Evolutionary conservation across 1,284 basidiomycete genomes (phyloP), one percentile per base, ranked within the genome.

Genomic region (Chalciporus sp.): DNA sequence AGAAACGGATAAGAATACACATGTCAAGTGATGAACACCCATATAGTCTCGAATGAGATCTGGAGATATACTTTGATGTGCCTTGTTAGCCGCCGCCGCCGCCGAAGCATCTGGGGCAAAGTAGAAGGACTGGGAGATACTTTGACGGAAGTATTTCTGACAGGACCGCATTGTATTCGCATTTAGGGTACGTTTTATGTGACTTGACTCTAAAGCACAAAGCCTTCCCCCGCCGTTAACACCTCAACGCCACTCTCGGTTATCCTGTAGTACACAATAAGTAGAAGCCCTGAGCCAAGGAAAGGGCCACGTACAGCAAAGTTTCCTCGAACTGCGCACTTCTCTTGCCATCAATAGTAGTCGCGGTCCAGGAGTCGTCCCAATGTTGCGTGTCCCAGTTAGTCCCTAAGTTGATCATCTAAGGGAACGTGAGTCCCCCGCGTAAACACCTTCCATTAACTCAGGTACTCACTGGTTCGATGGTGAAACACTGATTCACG

Each of bases 241-340:
- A 96, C 80, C 71, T 98, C 95, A 40, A 89, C 87, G 5, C 95
- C 95, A 17, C 84, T 90, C 65, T 95, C 93, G 17, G 95, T 98
- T 66, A 98, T 90, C 53, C 93, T 95, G 66, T 26, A 58, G 57
- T 49, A 64, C 61, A 42, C 53, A 59, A 53, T 57, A 53, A 63
- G 60, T 55, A 46, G 20, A 44, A 55, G 31, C 8, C 26, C 47
- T 11, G 10, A 46, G 11, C 42, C 41, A 56, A 35, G 42, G 29
- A 28, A 49, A 49, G 29, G 39, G 45, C 45, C 47, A 79, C 90
- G 66, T 64, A 94, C 89, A 98, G 72, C 40, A 92, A 75, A 1
- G 95, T 97, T 65, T 98, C 95, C 72, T 98, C 95, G 66, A 97
- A 98, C 66, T 98, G 95, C 6, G 95, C 95, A 59, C 90, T 94